Conservation (phyloP, 2,329 filamentous ascomycete species). For the Dactylellina sp. region DNA sequence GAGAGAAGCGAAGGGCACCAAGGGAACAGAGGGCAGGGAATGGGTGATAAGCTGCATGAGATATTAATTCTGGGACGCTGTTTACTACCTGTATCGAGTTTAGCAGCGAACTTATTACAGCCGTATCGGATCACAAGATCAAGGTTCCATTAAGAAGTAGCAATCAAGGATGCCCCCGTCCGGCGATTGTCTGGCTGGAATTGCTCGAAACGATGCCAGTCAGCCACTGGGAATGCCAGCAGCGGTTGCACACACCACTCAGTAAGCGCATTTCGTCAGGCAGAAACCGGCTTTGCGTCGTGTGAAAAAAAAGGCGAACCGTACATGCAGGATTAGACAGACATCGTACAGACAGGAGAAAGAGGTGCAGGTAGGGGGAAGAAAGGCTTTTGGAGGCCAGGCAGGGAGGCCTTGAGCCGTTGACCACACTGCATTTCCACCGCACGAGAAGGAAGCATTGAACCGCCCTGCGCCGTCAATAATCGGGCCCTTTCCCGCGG, state of each 20-base stretch:
- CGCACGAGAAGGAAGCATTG: constrained; percentile 4
- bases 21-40: not conserved
- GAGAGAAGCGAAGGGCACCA: constrained; percentile 15
- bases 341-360: not conserved
- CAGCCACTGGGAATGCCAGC: constrained; percentile 46
- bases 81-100: constrained; percentile 6
- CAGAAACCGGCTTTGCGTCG: constrained; percentile 42
- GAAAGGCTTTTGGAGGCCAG: too few species aligned
- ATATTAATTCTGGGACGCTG: constrained; percentile 40
- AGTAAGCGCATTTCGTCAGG: constrained; percentile 57
- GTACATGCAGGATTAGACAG: not conserved
- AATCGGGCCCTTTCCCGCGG: constrained; percentile 46
- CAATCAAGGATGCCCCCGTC: constrained; percentile 53
- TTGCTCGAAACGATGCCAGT: constrained; percentile 30
- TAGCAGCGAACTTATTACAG: constrained; percentile 17
- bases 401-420: too few species aligned
- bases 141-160: constrained; percentile 47
- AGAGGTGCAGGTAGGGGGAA: too few species aligned
- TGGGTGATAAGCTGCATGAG: constrained; percentile 56
- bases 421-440: too few species aligned
- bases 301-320: constrained; percentile 24
- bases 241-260: constrained; percentile 55
- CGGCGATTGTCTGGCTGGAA: constrained; percentile 53
- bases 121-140: constrained; percentile 56
- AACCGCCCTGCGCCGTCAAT: constrained; percentile 55